Evolutionary conservation across 352 stramenopile species (phyloP).

Genomic region (Phytophthora idaei): DNA sequence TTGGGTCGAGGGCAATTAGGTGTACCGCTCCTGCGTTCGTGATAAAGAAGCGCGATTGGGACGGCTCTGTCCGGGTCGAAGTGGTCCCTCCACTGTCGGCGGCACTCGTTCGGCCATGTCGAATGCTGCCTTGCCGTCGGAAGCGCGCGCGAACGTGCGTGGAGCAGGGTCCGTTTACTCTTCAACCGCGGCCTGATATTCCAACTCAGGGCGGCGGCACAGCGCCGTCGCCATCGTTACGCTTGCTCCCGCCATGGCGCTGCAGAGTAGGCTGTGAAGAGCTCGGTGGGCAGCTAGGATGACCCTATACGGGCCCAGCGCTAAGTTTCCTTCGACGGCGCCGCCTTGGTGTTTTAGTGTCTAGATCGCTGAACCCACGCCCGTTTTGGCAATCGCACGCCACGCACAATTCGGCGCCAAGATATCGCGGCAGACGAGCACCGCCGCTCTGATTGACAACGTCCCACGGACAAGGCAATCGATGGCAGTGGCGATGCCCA

Average conservation of each 20-base stretch:
- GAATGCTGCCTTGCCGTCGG: conserved; percentile 7
- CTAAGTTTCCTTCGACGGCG: conserved; percentile 18
- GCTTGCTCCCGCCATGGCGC: background rate
- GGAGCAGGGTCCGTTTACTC: conserved; percentile 15
- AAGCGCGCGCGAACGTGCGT: conserved; percentile 28
- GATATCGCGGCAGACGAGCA: conserved; percentile 25
- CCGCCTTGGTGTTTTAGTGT: conserved; percentile 1
- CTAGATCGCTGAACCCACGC: conserved; percentile 25
- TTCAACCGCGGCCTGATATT: conserved; percentile 35
- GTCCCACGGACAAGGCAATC: conserved; percentile 12
- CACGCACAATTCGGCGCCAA: conserved; percentile 16
- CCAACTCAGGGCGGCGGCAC: conserved; percentile 21
- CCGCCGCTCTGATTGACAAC: conserved; percentile 3
- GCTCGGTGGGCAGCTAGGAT: conserved; percentile 8
- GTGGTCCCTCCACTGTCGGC: conserved; percentile 31
- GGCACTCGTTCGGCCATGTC: conserved; percentile 4
- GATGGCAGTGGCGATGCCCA: conserved; percentile 1
- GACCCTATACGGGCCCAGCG: conserved; percentile 3
- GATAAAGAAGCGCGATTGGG: conserved; percentile 20
- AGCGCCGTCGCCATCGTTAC: background rate
- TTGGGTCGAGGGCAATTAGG: background rate
- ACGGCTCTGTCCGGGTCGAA: conserved; percentile 18
- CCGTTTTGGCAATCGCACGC: conserved; percentile 36
- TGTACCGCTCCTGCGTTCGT: conserved; percentile 2
- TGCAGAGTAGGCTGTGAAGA: conserved; percentile 22